Conservation (phyloP, 2,329 filamentous ascomycete species). For the Colletotrichum sansevieriae region DNA sequence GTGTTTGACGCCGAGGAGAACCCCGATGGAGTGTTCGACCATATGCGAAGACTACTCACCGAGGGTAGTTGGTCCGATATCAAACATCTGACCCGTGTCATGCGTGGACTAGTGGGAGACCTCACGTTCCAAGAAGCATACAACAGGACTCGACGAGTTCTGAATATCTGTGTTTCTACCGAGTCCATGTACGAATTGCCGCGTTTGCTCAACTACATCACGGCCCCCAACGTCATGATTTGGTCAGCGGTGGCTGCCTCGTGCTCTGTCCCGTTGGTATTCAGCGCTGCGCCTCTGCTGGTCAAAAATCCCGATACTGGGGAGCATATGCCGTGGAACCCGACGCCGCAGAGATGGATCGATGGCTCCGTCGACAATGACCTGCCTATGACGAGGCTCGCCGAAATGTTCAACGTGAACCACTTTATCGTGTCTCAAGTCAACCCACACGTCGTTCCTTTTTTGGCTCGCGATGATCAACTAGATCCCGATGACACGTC, state of each 20-base stretch:
- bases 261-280: constrained; percentile 91
- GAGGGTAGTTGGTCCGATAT: constrained; percentile 89
- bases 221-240: constrained; percentile 92
- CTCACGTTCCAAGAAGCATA: constrained; percentile 97
- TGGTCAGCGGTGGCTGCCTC: constrained; percentile 98
- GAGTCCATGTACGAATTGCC: constrained; percentile 90
- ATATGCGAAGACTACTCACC: constrained; percentile 81
- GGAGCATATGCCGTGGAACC: constrained; percentile 85
- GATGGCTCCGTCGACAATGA: constrained; percentile 97
- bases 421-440: constrained; percentile 98
- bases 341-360: constrained; percentile 87
- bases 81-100: constrained; percentile 81
- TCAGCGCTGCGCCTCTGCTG: constrained; percentile 81
- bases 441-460: constrained; percentile 93
- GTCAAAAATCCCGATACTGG: constrained; percentile 89
- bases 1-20: constrained; percentile 78
- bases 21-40: constrained; percentile 74
- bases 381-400: constrained; percentile 87
- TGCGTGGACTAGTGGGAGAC: constrained; percentile 84
- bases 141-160: constrained; percentile 89
- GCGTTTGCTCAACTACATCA: constrained; percentile 90
- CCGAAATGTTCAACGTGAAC: constrained; percentile 98
- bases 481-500: constrained; percentile 54
- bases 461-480: constrained; percentile 81
- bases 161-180: constrained; percentile 94